Evolutionary conservation across 306 rosid genomes (phyloP).

Genomic region (Vigna reflexopilosa): DNA sequence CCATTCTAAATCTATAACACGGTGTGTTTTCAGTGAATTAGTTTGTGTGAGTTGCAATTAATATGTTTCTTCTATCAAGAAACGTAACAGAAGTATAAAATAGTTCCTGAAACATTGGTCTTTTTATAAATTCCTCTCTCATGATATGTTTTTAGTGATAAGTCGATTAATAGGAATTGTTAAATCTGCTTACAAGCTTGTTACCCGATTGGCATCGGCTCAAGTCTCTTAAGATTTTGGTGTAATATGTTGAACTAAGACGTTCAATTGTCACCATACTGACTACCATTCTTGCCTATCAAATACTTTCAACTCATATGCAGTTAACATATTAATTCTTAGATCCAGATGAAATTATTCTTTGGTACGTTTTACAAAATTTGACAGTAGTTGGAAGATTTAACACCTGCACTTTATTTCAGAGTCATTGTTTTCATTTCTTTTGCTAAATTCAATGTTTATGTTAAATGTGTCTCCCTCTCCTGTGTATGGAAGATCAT

Average conservation of each 20-base stretch:
- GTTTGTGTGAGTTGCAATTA: too few species aligned
- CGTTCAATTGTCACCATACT: background rate
- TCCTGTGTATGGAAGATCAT: background rate
- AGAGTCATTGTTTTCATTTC: background rate
- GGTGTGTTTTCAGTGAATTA: too few species aligned
- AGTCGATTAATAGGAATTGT: background rate
- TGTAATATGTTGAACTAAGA: background rate
- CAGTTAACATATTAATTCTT: background rate
- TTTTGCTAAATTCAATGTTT: background rate
- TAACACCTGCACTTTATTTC: background rate
- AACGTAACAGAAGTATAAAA: background rate
- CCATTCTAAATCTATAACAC: too few species aligned
- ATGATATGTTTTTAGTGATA: background rate
- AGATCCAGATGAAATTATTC: background rate
- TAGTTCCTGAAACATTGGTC: background rate
- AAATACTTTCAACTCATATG: background rate
- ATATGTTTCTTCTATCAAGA: too few species aligned
- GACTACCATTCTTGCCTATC: conserved; percentile 2
- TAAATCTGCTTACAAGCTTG: background rate
- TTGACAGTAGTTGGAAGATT: background rate
- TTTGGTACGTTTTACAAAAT: conserved; percentile 9
- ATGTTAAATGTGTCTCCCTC: background rate
- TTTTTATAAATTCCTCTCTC: background rate
- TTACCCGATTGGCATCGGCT: background rate
- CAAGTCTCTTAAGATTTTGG: background rate